Evolutionary conservation across 768 basidiomycete species (phyloP), one percentile per base, ranked within the genome.

Genomic region (Gloeophyllum trabeum): DNA sequence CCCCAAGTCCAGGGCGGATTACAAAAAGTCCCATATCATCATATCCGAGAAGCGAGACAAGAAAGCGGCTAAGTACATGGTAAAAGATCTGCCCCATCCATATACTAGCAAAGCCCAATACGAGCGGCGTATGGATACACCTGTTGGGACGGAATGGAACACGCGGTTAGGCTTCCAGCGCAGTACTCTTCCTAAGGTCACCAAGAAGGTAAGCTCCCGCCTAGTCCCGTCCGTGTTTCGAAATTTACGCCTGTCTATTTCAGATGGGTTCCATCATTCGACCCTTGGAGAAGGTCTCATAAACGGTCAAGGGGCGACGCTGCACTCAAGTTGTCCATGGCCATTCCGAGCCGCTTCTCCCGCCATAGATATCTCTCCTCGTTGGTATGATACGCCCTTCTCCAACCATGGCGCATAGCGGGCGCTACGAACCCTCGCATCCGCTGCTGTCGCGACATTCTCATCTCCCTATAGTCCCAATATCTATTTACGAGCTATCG

Each of bases 1-100:
- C 48, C 83, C 88, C 0, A 66, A 69, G 14, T 64, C 78, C 39
- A 87, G 96, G 35, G 81, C 83, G 12, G 96, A 99, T 60, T 81
- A 80, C 53, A 69, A 70, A 46, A 89, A 89, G 54, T 71, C 79
- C 7, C 82, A 96, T 56, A 76, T 98, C 54, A 96, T 99, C 65
- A 87, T 99, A 53, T 91, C 89, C 2, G 94, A 99, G 62, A 89
- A 84, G 61, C 79, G 81, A 45, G 94, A 98, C 65, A 90, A 89
- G 65, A 96, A 96, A 58, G 92, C 88, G 0, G 65, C 77, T 13
- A 87, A 90, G 62, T 97, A 93, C 58, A 70, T 80, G 46, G 79
- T 91, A 42, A 86, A 85, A 60, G 93, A 98, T 57, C 61, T 99
- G 35, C 96, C 96, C 2, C 85, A 84, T 61, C 96, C 94, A 3